These are phyloP conservation scores for Cornus suecica DNA, from an alignment of 148 eudicot species.

Conservation along the genomic window DNA sequence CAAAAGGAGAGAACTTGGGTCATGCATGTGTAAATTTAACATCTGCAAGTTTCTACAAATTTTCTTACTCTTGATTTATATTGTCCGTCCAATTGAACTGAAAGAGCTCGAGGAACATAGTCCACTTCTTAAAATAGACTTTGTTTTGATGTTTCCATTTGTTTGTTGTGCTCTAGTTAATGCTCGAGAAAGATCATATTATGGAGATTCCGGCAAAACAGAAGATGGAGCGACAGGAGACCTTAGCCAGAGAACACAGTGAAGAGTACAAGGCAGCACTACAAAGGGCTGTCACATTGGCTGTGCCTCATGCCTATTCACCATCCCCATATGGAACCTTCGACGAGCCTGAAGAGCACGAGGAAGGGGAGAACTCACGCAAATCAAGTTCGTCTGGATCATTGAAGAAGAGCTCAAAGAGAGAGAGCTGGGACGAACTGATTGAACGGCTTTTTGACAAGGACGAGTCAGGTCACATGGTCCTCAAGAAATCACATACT, in stretches of 20 bases:
- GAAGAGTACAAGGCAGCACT: slow-evolving; percentile 79
- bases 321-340: slow-evolving; percentile 80
- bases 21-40: background rate
- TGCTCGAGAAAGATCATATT: slow-evolving; percentile 62
- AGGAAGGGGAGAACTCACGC: slow-evolving; percentile 41
- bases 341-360: slow-evolving; percentile 37
- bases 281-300: slow-evolving; percentile 69
- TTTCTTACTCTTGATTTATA: background rate
- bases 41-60: background rate
- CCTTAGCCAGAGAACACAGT: slow-evolving; percentile 64
- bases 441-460: slow-evolving; percentile 72
- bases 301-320: slow-evolving; percentile 72
- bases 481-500: slow-evolving; percentile 34
- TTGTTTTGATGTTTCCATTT: background rate
- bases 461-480: slow-evolving; percentile 62
- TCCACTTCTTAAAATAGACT: background rate
- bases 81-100: background rate
- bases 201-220: slow-evolving; percentile 71
- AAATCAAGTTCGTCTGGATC: slow-evolving; percentile 35
- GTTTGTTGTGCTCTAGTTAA: slow-evolving; percentile 38
- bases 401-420: slow-evolving; percentile 31
- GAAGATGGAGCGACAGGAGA: slow-evolving; percentile 80
- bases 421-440: slow-evolving; percentile 75
- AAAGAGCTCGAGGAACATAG: background rate
- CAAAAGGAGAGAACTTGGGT: background rate